These are phyloP conservation scores for Volvox africanus DNA, from an alignment of 139 green algal species.

Conservation along the genomic window DNA sequence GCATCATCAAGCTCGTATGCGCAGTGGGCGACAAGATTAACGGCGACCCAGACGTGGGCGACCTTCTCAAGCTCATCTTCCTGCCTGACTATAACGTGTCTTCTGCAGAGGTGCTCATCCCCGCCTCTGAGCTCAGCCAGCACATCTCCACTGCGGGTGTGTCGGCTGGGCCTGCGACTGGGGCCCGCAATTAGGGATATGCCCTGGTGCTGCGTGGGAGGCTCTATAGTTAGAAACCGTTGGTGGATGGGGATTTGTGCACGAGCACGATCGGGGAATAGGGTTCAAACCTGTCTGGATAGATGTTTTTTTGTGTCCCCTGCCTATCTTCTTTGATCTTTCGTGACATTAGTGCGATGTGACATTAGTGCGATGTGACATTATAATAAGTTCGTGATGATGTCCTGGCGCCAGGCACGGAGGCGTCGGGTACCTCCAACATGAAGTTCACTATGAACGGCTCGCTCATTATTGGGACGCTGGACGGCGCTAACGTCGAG, in stretches of 20 bases:
- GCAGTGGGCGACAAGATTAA: constrained; percentile 90
- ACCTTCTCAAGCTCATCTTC: constrained; percentile 97
- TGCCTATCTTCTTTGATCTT: no score
- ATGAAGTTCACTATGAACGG: constrained; percentile 99
- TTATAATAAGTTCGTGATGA: no score
- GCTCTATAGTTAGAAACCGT: no score
- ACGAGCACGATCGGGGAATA: no score
- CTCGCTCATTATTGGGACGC: constrained; percentile 97
- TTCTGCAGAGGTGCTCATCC: constrained; percentile 70
- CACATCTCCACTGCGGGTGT: constrained; percentile 80
- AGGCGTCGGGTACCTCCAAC: constrained; percentile 96
- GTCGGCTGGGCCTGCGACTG: not conserved
- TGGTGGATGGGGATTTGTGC: no score
- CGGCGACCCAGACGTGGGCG: constrained; percentile 93
- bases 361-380: no score
- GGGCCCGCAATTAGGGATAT: no score
- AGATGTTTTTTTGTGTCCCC: no score
- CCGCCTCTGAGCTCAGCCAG: constrained; percentile 85
- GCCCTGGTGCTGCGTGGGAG: no score
- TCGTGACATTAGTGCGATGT: no score
- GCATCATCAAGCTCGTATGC: constrained; percentile 95
- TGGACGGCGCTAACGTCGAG: constrained; percentile 99
- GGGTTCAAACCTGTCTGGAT: no score
- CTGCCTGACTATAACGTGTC: constrained; percentile 97
- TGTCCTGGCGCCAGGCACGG: constrained; percentile 93